These are phyloP conservation scores for Heritiera fomes DNA, from an alignment of 345 rosid genomes.

Conservation along the genomic window DNA sequence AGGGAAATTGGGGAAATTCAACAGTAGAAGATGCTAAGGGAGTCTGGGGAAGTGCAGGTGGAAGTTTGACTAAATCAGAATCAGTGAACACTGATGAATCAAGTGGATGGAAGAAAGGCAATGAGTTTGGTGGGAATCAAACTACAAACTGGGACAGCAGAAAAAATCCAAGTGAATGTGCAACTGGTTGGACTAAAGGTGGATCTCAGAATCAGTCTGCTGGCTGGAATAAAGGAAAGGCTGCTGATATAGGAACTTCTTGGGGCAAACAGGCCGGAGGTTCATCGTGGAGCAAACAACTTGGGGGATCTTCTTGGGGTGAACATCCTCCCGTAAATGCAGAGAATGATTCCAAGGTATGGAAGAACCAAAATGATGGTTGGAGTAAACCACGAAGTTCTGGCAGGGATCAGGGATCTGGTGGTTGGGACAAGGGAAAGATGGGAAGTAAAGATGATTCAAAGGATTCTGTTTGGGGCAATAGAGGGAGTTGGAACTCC, in stretches of 20 bases:
- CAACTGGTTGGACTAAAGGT: not conserved
- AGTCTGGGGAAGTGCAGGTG: constrained; percentile 10
- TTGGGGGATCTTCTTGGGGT: not conserved
- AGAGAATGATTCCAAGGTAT: constrained; percentile 5
- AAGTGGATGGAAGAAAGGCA: not conserved
- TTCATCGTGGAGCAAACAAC: constrained; percentile 1
- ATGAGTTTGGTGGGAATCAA: not conserved
- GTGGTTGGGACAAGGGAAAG: too few relatives aligned
- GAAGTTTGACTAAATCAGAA: not conserved
- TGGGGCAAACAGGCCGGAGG: constrained; percentile 13
- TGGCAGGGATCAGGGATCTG: too few relatives aligned
- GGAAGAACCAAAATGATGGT: constrained; percentile 19
- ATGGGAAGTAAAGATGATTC: too few relatives aligned
- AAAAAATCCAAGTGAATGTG: not conserved
- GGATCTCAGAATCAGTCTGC: constrained; percentile 20
- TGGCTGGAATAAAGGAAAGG: constrained; percentile 28
- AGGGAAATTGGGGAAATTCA: constrained; percentile 6
- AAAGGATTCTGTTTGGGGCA: too few relatives aligned
- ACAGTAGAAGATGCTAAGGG: constrained; percentile 2
- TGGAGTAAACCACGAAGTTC: too few relatives aligned
- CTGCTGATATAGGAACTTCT: not conserved
- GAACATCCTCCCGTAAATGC: constrained; percentile 1
- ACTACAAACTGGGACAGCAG: constrained; percentile 38
- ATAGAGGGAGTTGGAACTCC: too few relatives aligned
- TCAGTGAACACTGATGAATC: not conserved